A percentile compares a stretch with the other conserved stretches of the same genome.
Conservation (phyloP, 1,284 basidiomycete species). For the Amylostereum areolatum region DNA sequence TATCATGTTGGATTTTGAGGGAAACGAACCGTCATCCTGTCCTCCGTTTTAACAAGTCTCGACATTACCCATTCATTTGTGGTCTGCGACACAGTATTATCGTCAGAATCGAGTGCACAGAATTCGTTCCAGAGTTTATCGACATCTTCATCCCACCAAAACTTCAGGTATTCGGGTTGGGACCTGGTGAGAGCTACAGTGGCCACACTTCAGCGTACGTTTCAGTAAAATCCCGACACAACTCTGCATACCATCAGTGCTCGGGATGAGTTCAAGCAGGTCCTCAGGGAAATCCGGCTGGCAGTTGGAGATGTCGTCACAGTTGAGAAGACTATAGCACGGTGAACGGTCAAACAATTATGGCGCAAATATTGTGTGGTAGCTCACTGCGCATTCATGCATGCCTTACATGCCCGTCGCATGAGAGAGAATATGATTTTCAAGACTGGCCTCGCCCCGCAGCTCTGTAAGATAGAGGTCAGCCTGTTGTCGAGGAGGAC, state of each 20-base stretch:
- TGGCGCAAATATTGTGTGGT: background rate
- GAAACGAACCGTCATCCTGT: background rate
- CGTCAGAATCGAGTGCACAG: background rate
- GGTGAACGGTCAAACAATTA: background rate
- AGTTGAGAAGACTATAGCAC: background rate
- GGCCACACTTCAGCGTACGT: background rate
- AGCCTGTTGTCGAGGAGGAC: no score
- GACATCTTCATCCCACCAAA: slow-evolving; percentile 8
- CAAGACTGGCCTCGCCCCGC: slow-evolving; percentile 5
- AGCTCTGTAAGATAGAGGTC: slow-evolving; percentile 2
- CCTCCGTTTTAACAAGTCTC: background rate
- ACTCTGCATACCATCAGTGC: background rate
- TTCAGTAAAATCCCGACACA: background rate
- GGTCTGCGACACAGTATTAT: background rate
- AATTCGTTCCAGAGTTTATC: background rate
- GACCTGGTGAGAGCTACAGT: background rate
- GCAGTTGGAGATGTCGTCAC: background rate
- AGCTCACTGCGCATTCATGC: slow-evolving; percentile 6
- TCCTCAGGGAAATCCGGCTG: background rate
- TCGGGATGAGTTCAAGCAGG: background rate
- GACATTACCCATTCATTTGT: background rate
- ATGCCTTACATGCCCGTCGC: slow-evolving; percentile 9
- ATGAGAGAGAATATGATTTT: slow-evolving; percentile 7
- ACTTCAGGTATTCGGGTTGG: background rate
- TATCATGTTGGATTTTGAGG: background rate